Evolutionary conservation across 495 filamentous ascomycete genomes (phyloP), one percentile per base, ranked within the genome.

Genomic region (Haplographium delicatum): DNA sequence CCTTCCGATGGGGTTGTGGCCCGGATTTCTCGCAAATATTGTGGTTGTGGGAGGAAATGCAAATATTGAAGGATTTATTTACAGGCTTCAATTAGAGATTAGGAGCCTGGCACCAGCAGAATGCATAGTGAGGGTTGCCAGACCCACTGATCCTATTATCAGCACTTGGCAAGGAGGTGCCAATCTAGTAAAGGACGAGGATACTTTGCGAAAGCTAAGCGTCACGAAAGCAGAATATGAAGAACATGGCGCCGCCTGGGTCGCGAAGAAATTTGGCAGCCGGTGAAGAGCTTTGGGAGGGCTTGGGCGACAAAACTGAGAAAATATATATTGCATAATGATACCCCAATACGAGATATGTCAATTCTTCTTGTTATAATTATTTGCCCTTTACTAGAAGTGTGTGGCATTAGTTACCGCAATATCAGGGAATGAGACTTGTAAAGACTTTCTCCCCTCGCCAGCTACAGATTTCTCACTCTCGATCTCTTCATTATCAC

Each of bases 161-260:
- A 89, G 79, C 43, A 88, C 84, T 2, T 98, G 93, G 93, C 64
- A 79, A 2, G 94, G 93, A 15, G 94, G 84, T 13, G 84, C 85
- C 20, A 76, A 78, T 30, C 72, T 96, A 43, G 91, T 88, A 1
- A 75, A 65, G 25, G 80, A 93, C 62, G 74, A 73, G 47, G 74
- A 83, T 30, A 65, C 70, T 31, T 57, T 91, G 39, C 71, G 78
- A 51, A 69, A 71, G 31, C 67, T 89, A 9, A 76, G 80, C 0
- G 86, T 96, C 11, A 91, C 86, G 5, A 86, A 88, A 52, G 77
- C 87, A 49, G 89, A 99, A 61, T 97, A 97, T 65, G 80, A 88
- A 42, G 93, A 99, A 65, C 65, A 88, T 63, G 93, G 93, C 22
- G 81, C 81, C 44, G 74, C 68, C 19, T 96, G 88, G 89, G 75